Conservation (phyloP, 2,329 filamentous ascomycete species). For the Rhynchosporium secalis region DNA sequence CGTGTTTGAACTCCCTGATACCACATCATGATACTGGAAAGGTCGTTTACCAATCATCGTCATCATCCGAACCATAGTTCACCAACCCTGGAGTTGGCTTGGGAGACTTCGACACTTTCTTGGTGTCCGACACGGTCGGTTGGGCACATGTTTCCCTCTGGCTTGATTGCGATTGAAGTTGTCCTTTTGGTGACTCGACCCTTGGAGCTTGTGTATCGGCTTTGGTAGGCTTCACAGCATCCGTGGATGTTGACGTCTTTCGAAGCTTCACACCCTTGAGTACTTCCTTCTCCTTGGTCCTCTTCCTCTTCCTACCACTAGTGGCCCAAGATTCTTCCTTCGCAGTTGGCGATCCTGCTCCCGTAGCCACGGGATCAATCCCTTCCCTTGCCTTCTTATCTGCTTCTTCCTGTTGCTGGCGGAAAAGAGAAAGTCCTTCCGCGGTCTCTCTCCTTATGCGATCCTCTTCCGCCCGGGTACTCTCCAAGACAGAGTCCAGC, state of each 20-base stretch:
- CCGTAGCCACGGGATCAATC: conserved; percentile 23
- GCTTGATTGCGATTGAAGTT: not conserved
- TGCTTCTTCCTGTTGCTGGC: conserved; percentile 49
- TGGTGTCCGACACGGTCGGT: not conserved
- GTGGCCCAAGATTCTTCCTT: conserved; percentile 42
- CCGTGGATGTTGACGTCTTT: conserved; percentile 32
- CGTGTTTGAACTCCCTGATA: no score
- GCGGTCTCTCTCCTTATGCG: conserved; percentile 55
- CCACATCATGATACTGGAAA: not conserved
- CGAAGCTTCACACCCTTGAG: conserved; percentile 39
- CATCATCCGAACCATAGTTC: conserved; percentile 57
- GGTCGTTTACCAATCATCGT: conserved; percentile 41
- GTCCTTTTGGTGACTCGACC: conserved; percentile 7
- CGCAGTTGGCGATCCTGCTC: conserved; percentile 24
- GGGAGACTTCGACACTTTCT: conserved; percentile 27
- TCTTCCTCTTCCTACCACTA: conserved; percentile 43
- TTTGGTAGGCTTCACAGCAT: conserved; percentile 18
- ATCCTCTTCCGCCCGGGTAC: conserved; percentile 55
- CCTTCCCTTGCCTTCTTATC: conserved; percentile 37
- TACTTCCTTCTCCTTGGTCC: conserved; percentile 43
- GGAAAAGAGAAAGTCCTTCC: conserved; percentile 56
- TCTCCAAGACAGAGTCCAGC: conserved; percentile 58
- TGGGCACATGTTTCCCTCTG: not conserved
- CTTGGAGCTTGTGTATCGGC: conserved; percentile 1
- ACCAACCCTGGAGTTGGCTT: conserved; percentile 47